Conservation (phyloP, 2,329 filamentous ascomycete species). For the Delphinella strobiligena region DNA sequence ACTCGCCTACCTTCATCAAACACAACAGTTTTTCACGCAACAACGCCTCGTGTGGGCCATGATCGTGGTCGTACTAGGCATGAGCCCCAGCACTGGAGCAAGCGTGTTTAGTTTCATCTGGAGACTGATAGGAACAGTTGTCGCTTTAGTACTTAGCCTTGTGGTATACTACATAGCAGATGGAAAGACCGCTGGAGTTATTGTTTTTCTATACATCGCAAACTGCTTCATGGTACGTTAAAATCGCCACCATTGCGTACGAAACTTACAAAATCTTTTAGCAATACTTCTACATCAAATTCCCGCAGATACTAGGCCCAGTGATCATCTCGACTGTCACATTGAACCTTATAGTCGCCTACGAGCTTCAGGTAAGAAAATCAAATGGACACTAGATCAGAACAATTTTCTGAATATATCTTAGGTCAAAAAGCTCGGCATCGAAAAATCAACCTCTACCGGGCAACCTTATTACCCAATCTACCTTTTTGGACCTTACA, state of each 20-base stretch:
- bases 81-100: neutral
- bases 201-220: neutral
- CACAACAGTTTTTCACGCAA: neutral
- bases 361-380: neutral
- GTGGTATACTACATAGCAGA: neutral
- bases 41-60: neutral
- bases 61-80: neutral
- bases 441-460: neutral
- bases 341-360: neutral
- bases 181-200: neutral
- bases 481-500: neutral
- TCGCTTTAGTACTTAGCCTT: neutral
- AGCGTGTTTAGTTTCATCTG: neutral
- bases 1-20: neutral
- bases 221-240: neutral
- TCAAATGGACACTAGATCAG: too few relatives aligned
- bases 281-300: neutral
- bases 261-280: too few relatives aligned
- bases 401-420: too few relatives aligned
- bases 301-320: neutral
- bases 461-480: neutral
- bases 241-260: too few relatives aligned
- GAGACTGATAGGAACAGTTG: neutral
- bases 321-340: neutral
- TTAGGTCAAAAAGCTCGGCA: neutral